These are phyloP conservation scores for Odonthalia washingtoniensis DNA, from an alignment of 31 red algal species.

Conservation along the genomic window DNA sequence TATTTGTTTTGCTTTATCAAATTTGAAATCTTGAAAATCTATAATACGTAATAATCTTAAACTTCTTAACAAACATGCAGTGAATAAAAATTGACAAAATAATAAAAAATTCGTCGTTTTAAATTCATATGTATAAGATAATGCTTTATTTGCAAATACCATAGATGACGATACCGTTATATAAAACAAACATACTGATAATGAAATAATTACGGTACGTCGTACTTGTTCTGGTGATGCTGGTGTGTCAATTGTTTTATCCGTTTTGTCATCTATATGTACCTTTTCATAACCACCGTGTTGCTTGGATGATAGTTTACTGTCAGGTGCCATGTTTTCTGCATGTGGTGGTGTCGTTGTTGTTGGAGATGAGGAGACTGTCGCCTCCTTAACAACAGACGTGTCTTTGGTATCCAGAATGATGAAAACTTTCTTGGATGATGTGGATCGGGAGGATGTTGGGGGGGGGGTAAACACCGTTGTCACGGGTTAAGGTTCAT, in stretches of 20 bases:
- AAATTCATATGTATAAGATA: slow-evolving; percentile 76
- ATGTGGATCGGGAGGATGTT: too few relatives aligned
- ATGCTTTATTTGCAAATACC: slow-evolving; percentile 92
- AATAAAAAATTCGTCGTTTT: slow-evolving; percentile 81
- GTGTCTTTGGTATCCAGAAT: too few relatives aligned
- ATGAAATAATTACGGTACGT: slow-evolving; percentile 67
- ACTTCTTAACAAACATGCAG: slow-evolving; percentile 57
- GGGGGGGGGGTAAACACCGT: too few relatives aligned
- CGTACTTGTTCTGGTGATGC: slow-evolving; percentile 54
- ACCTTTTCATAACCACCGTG: too few relatives aligned
- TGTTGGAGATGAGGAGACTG: too few relatives aligned
- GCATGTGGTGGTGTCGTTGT: too few relatives aligned
- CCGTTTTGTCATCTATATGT: slow-evolving; percentile 12
- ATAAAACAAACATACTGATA: slow-evolving; percentile 83
- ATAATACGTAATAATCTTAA: slow-evolving; percentile 56
- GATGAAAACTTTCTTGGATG: too few relatives aligned
- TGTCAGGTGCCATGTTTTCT: too few relatives aligned
- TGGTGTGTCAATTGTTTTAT: slow-evolving; percentile 23
- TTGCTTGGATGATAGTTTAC: too few relatives aligned
- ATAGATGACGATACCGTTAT: slow-evolving; percentile 83
- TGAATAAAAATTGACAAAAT: slow-evolving; percentile 87
- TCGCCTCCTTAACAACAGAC: too few relatives aligned
- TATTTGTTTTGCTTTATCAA: slow-evolving; percentile 49
- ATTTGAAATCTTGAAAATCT: slow-evolving; percentile 75
- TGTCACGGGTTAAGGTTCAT: too few relatives aligned